phyloP scores from a whole-genome alignment of 257 asterid species.

The Nicotiana noctiflora region DNA sequence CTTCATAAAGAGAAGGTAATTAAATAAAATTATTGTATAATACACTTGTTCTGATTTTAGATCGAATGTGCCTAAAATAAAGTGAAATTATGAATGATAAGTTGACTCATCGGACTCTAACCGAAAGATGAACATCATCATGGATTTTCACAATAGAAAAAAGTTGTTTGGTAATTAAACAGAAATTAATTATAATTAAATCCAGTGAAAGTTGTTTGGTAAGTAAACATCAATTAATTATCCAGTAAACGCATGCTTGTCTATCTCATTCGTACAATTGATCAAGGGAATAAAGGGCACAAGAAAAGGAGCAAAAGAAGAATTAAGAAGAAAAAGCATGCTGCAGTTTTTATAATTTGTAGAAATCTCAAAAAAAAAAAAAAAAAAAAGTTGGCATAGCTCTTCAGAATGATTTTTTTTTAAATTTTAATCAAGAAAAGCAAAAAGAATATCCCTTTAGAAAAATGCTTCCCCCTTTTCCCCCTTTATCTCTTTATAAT shows the following conservation, averaged over 20 bases:
- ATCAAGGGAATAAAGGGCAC: not conserved
- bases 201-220: not conserved
- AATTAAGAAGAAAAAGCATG: not conserved
- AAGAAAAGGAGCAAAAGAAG: not conserved
- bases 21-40: no score
- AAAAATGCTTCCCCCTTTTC: not conserved
- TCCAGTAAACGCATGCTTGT: constrained; percentile 2
- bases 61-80: no score
- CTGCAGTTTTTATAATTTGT: not conserved
- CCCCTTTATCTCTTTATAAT: not conserved
- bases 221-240: not conserved
- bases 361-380: not conserved
- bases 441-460: not conserved
- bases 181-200: not conserved
- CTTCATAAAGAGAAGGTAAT: no score
- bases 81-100: not conserved
- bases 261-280: constrained; percentile 2
- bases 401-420: not conserved
- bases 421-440: not conserved
- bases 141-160: not conserved
- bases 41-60: no score
- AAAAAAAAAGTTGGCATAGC: not conserved
- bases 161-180: not conserved
- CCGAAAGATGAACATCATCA: constrained; percentile 1
- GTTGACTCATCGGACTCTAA: not conserved